Evolutionary conservation across 1,139 yeast species (phyloP), one percentile per base, ranked within the genome.

Genomic region (Geotrichum klebahnii): DNA sequence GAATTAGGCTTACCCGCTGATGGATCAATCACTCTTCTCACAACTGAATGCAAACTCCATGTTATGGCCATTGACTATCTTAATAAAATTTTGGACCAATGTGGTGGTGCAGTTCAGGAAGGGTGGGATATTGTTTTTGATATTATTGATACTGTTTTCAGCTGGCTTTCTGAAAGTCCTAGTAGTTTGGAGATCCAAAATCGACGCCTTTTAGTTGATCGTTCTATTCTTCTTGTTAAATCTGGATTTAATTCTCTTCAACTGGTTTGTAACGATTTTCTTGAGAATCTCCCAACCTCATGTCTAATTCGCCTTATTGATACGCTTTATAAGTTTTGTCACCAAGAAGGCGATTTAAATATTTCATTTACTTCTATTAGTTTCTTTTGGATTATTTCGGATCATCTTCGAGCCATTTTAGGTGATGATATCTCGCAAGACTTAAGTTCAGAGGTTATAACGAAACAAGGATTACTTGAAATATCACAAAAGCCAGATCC

Each of bases 321-420:
- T 57, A 81, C 90, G 0, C 72, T 90, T 39, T 78, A 76, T 57
- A 77, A 80, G 55, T 92, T 88, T 65, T 82, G 88, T 41, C 68
- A 74, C 10, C 97, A 92, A 61, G 68, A 67, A 1, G 74, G 71
- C 55, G 96, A 89, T 58, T 68, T 90, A 58, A 92, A 92, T 63
- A 85, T 88, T 32, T 86, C 96, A 0, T 89, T 90, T 63, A 86
- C 95, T 48, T 82, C 96, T 0, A 85, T 89, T 6, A 86, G 96
- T 60, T 86, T 88, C 59, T 90, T 88, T 62, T 92, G 97, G 97
- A 67, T 84, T 31, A 79, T 90, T 6, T 84, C 96, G 58, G 97
- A 90, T 62, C 80, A 83, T 51, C 69, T 86, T 44, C 79, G 76
- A 52, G 64, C 65, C 20, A 32, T 37, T 35, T 33, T 52, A 10